Percentiles rank a stretch among this genome's conserved stretches.
These are phyloP conservation scores for Ceratocystis destructans DNA, from an alignment of 2,329 filamentous ascomycete genomes.

Conservation along the genomic window DNA sequence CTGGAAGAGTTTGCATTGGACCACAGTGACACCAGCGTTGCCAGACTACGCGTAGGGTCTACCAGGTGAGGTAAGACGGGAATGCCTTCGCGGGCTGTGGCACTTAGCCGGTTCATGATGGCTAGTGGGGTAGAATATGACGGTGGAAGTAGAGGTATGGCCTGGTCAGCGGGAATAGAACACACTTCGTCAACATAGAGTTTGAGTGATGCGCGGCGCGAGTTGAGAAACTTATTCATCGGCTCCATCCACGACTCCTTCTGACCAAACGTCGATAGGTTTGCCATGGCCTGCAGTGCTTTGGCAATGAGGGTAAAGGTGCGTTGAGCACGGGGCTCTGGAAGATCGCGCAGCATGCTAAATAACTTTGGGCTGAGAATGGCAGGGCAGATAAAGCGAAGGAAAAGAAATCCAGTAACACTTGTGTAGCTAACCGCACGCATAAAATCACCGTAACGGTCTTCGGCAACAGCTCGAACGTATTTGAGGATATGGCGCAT, in stretches of 20 bases:
- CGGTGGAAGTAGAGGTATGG: slow-evolving; percentile 33
- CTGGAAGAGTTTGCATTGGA: slow-evolving; percentile 39
- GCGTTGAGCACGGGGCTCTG: slow-evolving; percentile 66
- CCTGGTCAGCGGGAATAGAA: slow-evolving; percentile 59
- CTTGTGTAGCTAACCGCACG: slow-evolving; percentile 85
- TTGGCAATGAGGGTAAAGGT: slow-evolving; percentile 89
- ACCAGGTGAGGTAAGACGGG: slow-evolving; percentile 86
- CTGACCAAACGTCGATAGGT: slow-evolving; percentile 79
- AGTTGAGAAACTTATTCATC: slow-evolving; percentile 77
- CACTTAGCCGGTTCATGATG: slow-evolving; percentile 69
- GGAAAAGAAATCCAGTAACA: slow-evolving; percentile 85
- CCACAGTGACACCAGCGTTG: slow-evolving; percentile 71
- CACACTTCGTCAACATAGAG: slow-evolving; percentile 79
- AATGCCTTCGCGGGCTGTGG: slow-evolving; percentile 76
- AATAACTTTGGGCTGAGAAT: slow-evolving; percentile 92
- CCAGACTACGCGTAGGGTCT: slow-evolving; percentile 74
- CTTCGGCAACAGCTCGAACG: slow-evolving; percentile 80
- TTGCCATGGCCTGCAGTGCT: slow-evolving; percentile 77
- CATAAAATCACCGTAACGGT: slow-evolving; percentile 85
- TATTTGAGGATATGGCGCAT: slow-evolving; percentile 78
- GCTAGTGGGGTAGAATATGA: slow-evolving; percentile 88
- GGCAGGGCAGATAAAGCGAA: slow-evolving; percentile 92
- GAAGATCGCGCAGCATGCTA: slow-evolving; percentile 69
- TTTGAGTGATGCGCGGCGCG: slow-evolving; percentile 68
- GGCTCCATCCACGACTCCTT: slow-evolving; percentile 99